These are phyloP conservation scores for Lolium perenne DNA, from an alignment of 176 grass and related monocot species.

Conservation along the genomic window DNA sequence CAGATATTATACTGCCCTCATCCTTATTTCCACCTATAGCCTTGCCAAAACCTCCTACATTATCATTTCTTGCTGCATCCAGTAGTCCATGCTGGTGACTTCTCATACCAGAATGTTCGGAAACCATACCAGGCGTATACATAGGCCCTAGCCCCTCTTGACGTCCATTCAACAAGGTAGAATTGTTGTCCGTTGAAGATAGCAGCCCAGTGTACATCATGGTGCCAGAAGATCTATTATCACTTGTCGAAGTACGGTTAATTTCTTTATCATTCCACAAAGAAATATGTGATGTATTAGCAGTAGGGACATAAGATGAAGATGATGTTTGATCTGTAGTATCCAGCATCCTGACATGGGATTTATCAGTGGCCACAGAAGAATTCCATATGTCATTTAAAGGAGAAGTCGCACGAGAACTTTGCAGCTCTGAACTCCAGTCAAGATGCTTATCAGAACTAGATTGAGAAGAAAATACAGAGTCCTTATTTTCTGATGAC, in stretches of 20 bases:
- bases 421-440: constrained; percentile 49
- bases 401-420: constrained; percentile 10
- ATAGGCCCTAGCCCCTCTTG: constrained; percentile 47
- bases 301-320: constrained; percentile 36
- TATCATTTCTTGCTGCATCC: constrained; percentile 43
- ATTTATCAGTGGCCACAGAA: constrained; percentile 26
- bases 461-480: constrained; percentile 36
- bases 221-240: constrained; percentile 39
- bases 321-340: constrained; percentile 29
- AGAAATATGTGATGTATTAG: constrained; percentile 40
- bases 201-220: constrained; percentile 33
- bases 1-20: constrained; percentile 85
- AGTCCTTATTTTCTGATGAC: constrained; percentile 42
- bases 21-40: constrained; percentile 71
- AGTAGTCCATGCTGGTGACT: constrained; percentile 43
- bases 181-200: constrained; percentile 40
- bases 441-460: constrained; percentile 51
- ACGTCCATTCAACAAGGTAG: constrained; percentile 44
- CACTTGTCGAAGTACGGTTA: constrained; percentile 16
- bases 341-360: constrained; percentile 36
- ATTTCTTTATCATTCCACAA: constrained; percentile 41
- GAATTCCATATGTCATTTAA: constrained; percentile 42
- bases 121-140: constrained; percentile 43
- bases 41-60: constrained; percentile 60
- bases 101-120: constrained; percentile 45